Evolutionary conservation across 768 basidiomycete species (phyloP).

Genomic region (Agaricus sinodeliciosus): DNA sequence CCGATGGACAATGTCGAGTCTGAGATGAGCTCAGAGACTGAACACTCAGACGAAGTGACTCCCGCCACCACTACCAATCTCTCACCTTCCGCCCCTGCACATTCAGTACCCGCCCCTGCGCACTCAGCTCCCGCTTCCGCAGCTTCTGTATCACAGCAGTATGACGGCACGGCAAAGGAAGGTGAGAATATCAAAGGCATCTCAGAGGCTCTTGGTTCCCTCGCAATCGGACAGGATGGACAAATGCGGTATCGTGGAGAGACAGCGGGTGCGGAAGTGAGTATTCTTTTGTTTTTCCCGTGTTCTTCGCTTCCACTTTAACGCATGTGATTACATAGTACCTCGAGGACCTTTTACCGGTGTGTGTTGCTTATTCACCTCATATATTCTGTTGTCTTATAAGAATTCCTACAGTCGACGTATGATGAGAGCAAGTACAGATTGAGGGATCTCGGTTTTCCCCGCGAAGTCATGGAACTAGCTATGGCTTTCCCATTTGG

Average conservation of each 20-base stretch:
- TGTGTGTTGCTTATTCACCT: constrained; percentile 15
- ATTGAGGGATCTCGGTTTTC: constrained; percentile 25
- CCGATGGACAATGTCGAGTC: background rate
- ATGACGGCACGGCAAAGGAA: constrained; percentile 7
- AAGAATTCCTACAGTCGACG: background rate
- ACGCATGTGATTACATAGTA: constrained; percentile 19
- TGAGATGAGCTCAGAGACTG: background rate
- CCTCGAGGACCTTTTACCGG: constrained; percentile 32
- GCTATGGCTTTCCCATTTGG: constrained; percentile 46
- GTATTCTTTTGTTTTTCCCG: constrained; percentile 1
- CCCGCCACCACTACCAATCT: background rate
- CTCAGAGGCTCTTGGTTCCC: constrained; percentile 37
- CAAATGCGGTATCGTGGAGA: constrained; percentile 44
- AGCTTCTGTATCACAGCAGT: background rate
- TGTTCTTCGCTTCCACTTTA: background rate
- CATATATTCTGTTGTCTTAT: too few relatives aligned
- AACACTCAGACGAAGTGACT: background rate
- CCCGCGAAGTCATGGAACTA: constrained; percentile 36
- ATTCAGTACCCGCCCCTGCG: too few relatives aligned
- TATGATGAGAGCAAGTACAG: constrained; percentile 8
- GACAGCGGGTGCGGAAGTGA: constrained; percentile 43
- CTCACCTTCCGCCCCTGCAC: too few relatives aligned
- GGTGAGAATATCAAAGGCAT: constrained; percentile 20
- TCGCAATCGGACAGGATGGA: constrained; percentile 43
- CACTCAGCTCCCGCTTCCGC: too few relatives aligned